phyloP scores from a whole-genome alignment of 306 rosid species.

The Rubus parviflorus region DNA sequence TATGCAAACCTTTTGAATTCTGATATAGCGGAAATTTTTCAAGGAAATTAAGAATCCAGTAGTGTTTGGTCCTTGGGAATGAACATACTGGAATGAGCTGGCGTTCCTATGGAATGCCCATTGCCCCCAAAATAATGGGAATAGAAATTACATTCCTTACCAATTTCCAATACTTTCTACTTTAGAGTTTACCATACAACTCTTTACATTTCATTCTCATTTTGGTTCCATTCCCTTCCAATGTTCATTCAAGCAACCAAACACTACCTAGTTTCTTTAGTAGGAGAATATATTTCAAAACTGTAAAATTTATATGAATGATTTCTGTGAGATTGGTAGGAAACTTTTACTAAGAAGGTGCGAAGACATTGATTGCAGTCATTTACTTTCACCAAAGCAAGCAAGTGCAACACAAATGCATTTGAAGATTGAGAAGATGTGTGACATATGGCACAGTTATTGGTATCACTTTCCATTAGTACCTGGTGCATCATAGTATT shows the following conservation, averaged over 20 bases:
- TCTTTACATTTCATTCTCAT: not conserved
- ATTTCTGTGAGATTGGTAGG: not conserved
- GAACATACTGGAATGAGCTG: not conserved
- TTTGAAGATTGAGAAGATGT: constrained; percentile 8
- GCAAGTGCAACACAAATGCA: constrained; percentile 19
- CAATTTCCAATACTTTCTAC: constrained; percentile 6
- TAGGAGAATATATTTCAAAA: not conserved
- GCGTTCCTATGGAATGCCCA: not conserved
- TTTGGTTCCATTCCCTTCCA: not conserved
- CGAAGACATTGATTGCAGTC: not conserved
- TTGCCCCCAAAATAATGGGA: not conserved
- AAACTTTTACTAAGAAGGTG: not conserved
- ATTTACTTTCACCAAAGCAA: not conserved
- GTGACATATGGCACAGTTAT: constrained; percentile 16
- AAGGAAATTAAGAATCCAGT: not conserved
- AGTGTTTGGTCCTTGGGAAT: not conserved
- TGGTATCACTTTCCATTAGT: constrained; percentile 9
- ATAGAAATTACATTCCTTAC: not conserved
- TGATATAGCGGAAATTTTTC: not conserved
- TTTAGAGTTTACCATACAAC: not conserved
- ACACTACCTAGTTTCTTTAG: not conserved
- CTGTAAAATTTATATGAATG: not conserved
- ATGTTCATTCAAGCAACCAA: not conserved
- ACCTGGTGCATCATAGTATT: constrained; percentile 84
- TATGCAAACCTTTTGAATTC: constrained; percentile 1